Percentiles rank a stretch among this genome's conserved stretches.
Conservation (phyloP, 179 eudicot species). For the Beta lomatogona region DNA sequence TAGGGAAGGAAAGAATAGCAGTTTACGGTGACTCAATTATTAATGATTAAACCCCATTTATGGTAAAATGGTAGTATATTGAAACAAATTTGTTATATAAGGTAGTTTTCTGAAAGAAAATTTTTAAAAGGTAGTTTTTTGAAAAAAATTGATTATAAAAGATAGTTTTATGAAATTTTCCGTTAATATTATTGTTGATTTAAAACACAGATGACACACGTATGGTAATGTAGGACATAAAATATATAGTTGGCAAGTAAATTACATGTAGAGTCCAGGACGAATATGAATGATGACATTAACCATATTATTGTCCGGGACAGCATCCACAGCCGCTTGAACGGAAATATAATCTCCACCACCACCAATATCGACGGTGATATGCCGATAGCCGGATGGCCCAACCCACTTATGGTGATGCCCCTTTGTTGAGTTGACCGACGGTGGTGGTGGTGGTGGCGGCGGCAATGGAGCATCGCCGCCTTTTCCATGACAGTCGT, state of each 20-base stretch:
- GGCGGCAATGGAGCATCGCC: neutral
- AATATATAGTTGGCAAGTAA: neutral
- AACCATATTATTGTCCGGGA: conserved; percentile 43
- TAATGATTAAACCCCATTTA: too few species aligned
- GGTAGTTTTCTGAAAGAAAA: too few species aligned
- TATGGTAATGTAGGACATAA: neutral
- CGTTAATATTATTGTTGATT: too few species aligned
- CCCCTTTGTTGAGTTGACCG: conserved; percentile 7
- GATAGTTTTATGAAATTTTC: too few species aligned
- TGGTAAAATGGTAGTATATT: too few species aligned
- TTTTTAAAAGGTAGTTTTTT: too few species aligned
- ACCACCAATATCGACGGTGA: conserved; percentile 42
- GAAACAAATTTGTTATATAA: too few species aligned
- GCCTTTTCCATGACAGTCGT: neutral
- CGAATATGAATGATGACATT: conserved; percentile 44
- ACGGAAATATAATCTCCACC: conserved; percentile 45
- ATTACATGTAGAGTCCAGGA: conserved; percentile 49
- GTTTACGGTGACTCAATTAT: too few species aligned
- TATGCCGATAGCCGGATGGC: conserved; percentile 38
- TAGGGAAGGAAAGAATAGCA: too few species aligned
- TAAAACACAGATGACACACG: too few species aligned
- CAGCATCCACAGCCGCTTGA: conserved; percentile 53
- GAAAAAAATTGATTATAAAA: too few species aligned
- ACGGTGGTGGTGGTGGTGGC: conserved; percentile 1
- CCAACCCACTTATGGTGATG: conserved; percentile 38